Base-by-base conservation (phyloP, 108 stramenopile genomes). In the Craspedostauros australis region DNA sequence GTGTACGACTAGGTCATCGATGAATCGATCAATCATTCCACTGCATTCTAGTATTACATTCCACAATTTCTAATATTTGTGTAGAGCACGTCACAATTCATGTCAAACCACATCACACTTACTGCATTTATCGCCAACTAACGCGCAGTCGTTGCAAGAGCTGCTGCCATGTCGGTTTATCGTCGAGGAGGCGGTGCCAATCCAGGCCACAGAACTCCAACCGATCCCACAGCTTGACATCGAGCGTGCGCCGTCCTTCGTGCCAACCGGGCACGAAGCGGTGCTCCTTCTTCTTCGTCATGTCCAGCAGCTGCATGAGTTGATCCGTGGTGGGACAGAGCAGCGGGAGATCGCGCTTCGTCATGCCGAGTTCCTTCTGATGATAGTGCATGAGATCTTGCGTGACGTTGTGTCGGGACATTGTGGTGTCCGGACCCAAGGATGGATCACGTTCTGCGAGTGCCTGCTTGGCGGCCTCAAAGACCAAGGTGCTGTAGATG, bases 401-500 rank as follows among this genome's bases (percentile, higher is more conserved):
- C 42, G 34, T 6, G 33, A 19, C 5, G 4, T 6, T 11, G 28
- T 9, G n/a, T n/a, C 20, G 28, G 40, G 40, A 14, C 40, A 37
- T 54, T 54, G 52, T 7, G 39, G 52, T 7, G 42, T 42, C 30
- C 6, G 3, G 12, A 33, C 45, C 5, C 19, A 14, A 44, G 12
- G 9, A 27, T 12, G 36, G 2, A 5, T 43, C 40, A 38, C 21
- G 38, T 23, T 14, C 27, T 18, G 39, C 20, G 6, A 50, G 5
- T 16, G 32, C 48, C 5, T 18, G 18, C 33, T 20, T 3, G 4
- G 15, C 47, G 5, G 59, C 59, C n/a, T 49, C 59, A 47, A 37
- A 60, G 3, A 60, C 48, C 49, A 60, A 50, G 34, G 40, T 36
- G 39, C 50, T 60, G 40, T 60, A 60, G 15, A 29, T 23, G 5